Conservation (phyloP, 495 filamentous ascomycete genomes). For the Penicillium longicatenatum region DNA sequence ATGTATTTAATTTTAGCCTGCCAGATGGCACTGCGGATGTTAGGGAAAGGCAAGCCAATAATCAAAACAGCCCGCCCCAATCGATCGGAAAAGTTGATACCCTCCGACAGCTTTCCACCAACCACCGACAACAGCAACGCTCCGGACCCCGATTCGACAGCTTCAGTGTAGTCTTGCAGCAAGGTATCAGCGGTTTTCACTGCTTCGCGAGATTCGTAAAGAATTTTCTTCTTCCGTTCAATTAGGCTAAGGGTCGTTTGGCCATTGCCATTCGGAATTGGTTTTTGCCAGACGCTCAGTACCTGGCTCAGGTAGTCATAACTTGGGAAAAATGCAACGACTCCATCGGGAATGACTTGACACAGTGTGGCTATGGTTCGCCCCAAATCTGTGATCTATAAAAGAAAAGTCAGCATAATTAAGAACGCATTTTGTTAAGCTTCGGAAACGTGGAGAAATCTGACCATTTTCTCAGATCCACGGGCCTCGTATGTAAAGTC, state of each 20-base stretch:
- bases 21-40: constrained; percentile 88
- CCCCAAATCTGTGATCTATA: constrained; percentile 76
- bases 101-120: constrained; percentile 91
- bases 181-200: constrained; percentile 58
- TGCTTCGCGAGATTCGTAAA: constrained; percentile 63
- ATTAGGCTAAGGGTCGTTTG: constrained; percentile 41
- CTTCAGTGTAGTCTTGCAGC: constrained; percentile 68
- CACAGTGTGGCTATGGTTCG: constrained; percentile 69
- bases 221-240: constrained; percentile 62
- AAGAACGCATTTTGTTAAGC: background rate
- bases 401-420: background rate
- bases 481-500: constrained; percentile 87
- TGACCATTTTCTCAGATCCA: constrained; percentile 55
- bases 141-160: constrained; percentile 67
- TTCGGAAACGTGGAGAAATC: constrained; percentile 12
- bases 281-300: constrained; percentile 63
- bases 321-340: constrained; percentile 96
- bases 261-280: constrained; percentile 29
- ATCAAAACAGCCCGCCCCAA: constrained; percentile 88
- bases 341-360: constrained; percentile 77
- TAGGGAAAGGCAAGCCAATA: constrained; percentile 90
- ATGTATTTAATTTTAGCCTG: constrained; percentile 87
- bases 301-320: constrained; percentile 86
- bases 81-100: constrained; percentile 95
- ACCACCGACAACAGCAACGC: constrained; percentile 91